A percentile compares a stretch with the other conserved stretches of the same genome.
These are phyloP conservation scores for Spongospora subterranea DNA, from an alignment of 208 protist species.

Conservation along the genomic window DNA sequence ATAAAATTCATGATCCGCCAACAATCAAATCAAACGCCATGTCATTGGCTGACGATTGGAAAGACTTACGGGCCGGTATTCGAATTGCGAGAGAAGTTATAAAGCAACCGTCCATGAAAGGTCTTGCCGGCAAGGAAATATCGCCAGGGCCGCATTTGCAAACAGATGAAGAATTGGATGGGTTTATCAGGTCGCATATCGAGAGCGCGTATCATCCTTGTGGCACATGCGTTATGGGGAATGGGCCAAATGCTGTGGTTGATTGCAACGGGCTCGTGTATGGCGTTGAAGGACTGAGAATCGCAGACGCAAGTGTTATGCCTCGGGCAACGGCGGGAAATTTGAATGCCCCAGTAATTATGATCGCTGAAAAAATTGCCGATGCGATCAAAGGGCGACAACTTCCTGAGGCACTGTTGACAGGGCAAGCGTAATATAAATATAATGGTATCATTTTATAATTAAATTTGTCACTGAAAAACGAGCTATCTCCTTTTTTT, in stretches of 20 bases:
- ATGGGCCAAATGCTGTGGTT: conserved; percentile 61
- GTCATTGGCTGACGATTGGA: conserved; percentile 41
- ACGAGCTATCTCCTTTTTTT: no score
- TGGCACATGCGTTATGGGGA: conserved; percentile 66
- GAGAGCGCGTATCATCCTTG: conserved; percentile 70
- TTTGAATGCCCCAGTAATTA: conserved; percentile 70
- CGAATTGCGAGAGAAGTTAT: conserved; percentile 33
- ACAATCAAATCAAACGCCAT: conserved; percentile 57
- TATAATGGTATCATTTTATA: no score
- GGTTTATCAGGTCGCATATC: conserved; percentile 45
- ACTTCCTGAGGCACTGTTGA: background rate
- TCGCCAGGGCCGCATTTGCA: background rate
- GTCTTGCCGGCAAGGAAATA: conserved; percentile 57
- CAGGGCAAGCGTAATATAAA: no score
- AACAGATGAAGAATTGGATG: conserved; percentile 68
- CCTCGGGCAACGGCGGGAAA: conserved; percentile 66
- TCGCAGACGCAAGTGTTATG: conserved; percentile 73
- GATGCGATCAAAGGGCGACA: conserved; percentile 59
- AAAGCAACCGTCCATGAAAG: conserved; percentile 58
- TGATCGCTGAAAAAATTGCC: conserved; percentile 71
- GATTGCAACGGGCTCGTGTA: conserved; percentile 31
- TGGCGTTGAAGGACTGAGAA: conserved; percentile 66
- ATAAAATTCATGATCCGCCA: background rate
- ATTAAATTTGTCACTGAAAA: no score
- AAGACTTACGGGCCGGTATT: background rate